Conservation (phyloP, 1,284 basidiomycete species). For the Coniferiporia sulphurascens region DNA sequence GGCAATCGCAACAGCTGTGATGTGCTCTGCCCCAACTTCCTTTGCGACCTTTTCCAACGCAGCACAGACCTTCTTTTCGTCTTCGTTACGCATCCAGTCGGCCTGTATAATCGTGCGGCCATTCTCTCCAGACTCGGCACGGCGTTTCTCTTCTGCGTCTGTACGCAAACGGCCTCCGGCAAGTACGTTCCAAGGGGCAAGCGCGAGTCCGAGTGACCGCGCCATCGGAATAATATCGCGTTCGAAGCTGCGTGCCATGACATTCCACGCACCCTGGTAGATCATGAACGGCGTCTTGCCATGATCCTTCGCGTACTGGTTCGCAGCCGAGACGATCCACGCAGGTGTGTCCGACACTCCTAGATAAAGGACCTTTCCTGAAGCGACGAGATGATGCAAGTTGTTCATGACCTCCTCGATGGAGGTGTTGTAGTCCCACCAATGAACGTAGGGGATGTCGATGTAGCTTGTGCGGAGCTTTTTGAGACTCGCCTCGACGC, state of each 20-base stretch:
- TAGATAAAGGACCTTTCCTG: conserved; percentile 41
- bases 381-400: conserved; percentile 32
- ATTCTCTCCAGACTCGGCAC: conserved; percentile 21
- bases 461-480: conserved; percentile 24
- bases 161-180: conserved; percentile 23
- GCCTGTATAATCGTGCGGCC: conserved; percentile 3
- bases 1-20: conserved; percentile 18
- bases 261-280: conserved; percentile 32
- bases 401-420: not conserved
- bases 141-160: conserved; percentile 21
- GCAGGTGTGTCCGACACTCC: conserved; percentile 26
- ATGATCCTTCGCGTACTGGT: conserved; percentile 23
- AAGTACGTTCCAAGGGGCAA: conserved; percentile 29
- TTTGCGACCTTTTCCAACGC: conserved; percentile 26
- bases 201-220: conserved; percentile 14
- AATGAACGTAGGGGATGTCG: not conserved
- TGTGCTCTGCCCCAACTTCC: conserved; percentile 25
- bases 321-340: conserved; percentile 18
- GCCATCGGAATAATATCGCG: conserved; percentile 33
- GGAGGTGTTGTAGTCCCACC: conserved; percentile 34
- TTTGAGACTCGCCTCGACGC: conserved; percentile 32
- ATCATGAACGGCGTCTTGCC: conserved; percentile 30
- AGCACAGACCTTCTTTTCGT: conserved; percentile 10
- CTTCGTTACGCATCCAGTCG: conserved; percentile 19
- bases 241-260: conserved; percentile 29